phyloP scores from a whole-genome alignment of 345 rosid genomes.

The Erodium maritimum region DNA sequence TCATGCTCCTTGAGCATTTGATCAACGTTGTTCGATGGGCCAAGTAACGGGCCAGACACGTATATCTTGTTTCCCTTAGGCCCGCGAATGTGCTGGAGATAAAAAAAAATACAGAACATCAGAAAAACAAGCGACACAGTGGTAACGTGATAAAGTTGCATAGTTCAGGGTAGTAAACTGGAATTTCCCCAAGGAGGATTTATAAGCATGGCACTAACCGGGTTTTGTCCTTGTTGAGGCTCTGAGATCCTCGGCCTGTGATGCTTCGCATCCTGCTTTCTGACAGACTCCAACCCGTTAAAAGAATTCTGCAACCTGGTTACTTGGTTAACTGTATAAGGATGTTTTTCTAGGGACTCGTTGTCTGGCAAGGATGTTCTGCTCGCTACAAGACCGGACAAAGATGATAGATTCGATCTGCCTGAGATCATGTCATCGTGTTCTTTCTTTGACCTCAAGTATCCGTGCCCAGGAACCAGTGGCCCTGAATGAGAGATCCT shows the following conservation, averaged over 20 bases:
- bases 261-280: constrained; percentile 24
- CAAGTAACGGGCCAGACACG: constrained; percentile 75
- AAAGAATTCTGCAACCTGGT: constrained; percentile 18
- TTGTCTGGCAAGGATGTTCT: constrained; percentile 30
- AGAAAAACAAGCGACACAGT: not conserved
- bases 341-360: constrained; percentile 19
- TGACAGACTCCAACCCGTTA: constrained; percentile 12
- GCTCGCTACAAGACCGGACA: constrained; percentile 38
- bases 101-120: constrained; percentile 5
- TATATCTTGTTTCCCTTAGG: constrained; percentile 63
- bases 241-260: constrained; percentile 15
- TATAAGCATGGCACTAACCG: constrained; percentile 24
- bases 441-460: constrained; percentile 26
- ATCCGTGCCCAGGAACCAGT: constrained; percentile 24
- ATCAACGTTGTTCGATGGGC: constrained; percentile 60
- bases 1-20: constrained; percentile 92
- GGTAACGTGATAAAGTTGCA: no score
- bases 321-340: constrained; percentile 17
- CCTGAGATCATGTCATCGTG: constrained; percentile 15
- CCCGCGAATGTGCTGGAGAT: constrained; percentile 35
- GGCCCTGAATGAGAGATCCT: constrained; percentile 58
- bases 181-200: no score
- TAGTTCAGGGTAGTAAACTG: no score
- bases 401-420: constrained; percentile 25
- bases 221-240: constrained; percentile 26